These are phyloP conservation scores for Styphnolobium japonicum DNA, from an alignment of 306 rosid genomes.

Conservation along the genomic window DNA sequence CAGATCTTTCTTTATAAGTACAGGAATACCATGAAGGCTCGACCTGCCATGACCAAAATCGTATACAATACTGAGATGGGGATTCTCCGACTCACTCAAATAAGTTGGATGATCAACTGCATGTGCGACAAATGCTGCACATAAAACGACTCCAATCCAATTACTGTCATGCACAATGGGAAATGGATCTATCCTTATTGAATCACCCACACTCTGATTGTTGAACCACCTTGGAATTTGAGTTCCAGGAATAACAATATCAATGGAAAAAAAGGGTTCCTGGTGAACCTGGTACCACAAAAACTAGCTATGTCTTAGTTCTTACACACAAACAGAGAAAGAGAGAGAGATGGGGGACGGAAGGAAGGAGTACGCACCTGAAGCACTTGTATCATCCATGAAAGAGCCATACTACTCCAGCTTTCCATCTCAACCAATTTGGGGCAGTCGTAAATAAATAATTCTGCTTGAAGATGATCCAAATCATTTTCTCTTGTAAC, in stretches of 20 bases:
- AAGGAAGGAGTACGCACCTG: neutral
- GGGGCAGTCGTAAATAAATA: neutral
- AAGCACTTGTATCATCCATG: neutral
- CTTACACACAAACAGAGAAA: neutral
- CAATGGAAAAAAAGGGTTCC: neutral
- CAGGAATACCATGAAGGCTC: neutral
- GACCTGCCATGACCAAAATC: too few relatives aligned
- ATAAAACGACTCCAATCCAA: neutral
- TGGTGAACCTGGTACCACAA: neutral
- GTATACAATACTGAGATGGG: too few relatives aligned
- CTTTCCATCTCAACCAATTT: neutral
- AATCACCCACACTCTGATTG: neutral
- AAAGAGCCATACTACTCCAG: neutral
- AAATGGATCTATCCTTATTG: neutral
- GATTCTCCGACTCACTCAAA: too few relatives aligned
- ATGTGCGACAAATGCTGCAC: neutral
- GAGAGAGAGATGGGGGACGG: neutral
- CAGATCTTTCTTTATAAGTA: neutral
- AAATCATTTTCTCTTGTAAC: too few relatives aligned
- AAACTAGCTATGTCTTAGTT: neutral
- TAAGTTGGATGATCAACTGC: neutral
- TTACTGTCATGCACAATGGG: neutral
- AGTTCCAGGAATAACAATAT: neutral
- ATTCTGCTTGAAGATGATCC: too few relatives aligned
- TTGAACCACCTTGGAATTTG: neutral